Evolutionary conservation across 352 stramenopile species (phyloP).

Genomic region (Pythium myriotylum): DNA sequence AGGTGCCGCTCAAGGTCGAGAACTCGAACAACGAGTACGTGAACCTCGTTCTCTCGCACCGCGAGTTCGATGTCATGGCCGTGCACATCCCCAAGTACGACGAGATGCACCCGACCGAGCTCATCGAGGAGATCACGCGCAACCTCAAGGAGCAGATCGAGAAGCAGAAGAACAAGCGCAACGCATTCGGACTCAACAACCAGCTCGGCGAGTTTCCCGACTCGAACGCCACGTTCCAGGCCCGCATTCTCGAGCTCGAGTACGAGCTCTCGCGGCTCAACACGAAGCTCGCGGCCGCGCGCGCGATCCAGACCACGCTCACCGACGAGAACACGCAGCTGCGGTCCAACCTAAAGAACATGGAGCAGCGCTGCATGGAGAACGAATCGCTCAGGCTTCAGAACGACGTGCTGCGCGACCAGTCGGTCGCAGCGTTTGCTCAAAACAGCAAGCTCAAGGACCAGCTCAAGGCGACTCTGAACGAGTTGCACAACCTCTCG

Average conservation of each 20-base stretch:
- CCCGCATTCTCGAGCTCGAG: conserved; percentile 64
- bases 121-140: conserved; percentile 62
- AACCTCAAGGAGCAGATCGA: conserved; percentile 50
- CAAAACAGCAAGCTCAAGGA: conserved; percentile 53
- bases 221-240: conserved; percentile 53
- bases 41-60: conserved; percentile 74
- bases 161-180: conserved; percentile 38
- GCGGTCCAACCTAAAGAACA: conserved; percentile 47
- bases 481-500: conserved; percentile 38
- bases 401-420: conserved; percentile 63
- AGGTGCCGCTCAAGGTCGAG: conserved; percentile 64
- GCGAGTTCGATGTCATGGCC: conserved; percentile 78
- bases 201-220: conserved; percentile 29
- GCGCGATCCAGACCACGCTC: conserved; percentile 62
- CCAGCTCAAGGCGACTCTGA: conserved; percentile 31
- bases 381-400: conserved; percentile 53
- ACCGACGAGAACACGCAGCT: conserved; percentile 72
- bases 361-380: conserved; percentile 53
- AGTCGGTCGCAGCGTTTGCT: conserved; percentile 44
- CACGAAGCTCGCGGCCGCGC: conserved; percentile 58
- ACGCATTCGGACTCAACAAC: conserved; percentile 24
- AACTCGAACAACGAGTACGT: conserved; percentile 52
- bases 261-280: conserved; percentile 70
- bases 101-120: conserved; percentile 48
- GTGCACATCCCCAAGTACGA: conserved; percentile 75